phyloP scores from a whole-genome alignment of 2,329 filamentous ascomycete species.

The Trichophyton benhamiae region DNA sequence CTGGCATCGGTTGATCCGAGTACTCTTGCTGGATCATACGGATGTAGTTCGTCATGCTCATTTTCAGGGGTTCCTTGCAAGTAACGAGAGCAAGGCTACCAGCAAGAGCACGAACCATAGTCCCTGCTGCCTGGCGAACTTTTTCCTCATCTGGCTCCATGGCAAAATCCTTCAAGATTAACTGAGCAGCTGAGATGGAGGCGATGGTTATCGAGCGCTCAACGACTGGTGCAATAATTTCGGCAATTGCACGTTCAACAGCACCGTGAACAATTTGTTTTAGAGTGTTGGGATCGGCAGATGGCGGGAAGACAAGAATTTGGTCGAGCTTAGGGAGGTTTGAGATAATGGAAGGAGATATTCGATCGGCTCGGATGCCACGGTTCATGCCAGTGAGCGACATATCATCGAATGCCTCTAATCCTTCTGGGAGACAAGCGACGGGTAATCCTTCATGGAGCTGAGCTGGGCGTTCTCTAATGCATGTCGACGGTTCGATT shows the following conservation, averaged over 20 bases:
- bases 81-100: constrained; percentile 94
- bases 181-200: constrained; percentile 87
- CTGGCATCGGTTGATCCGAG: constrained; percentile 62
- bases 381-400: constrained; percentile 62
- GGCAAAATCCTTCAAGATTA: constrained; percentile 92
- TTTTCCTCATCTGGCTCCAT: constrained; percentile 84
- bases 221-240: constrained; percentile 95
- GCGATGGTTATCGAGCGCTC: constrained; percentile 96
- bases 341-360: constrained; percentile 66
- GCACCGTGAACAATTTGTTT: constrained; percentile 69
- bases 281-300: constrained; percentile 54
- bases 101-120: constrained; percentile 87
- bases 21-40: constrained; percentile 61
- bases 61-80: constrained; percentile 88
- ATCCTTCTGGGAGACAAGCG: constrained; percentile 50
- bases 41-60: constrained; percentile 96
- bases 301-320: constrained; percentile 64
- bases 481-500: constrained; percentile 76
- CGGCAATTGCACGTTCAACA: constrained; percentile 77
- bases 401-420: constrained; percentile 75
- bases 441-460: constrained; percentile 43
- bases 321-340: constrained; percentile 73
- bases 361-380: constrained; percentile 54
- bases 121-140: constrained; percentile 73
- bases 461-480: constrained; percentile 60